Base-by-base conservation (phyloP, 371 early-diverging fungal species). In the Syncephalastrum racemosum region DNA sequence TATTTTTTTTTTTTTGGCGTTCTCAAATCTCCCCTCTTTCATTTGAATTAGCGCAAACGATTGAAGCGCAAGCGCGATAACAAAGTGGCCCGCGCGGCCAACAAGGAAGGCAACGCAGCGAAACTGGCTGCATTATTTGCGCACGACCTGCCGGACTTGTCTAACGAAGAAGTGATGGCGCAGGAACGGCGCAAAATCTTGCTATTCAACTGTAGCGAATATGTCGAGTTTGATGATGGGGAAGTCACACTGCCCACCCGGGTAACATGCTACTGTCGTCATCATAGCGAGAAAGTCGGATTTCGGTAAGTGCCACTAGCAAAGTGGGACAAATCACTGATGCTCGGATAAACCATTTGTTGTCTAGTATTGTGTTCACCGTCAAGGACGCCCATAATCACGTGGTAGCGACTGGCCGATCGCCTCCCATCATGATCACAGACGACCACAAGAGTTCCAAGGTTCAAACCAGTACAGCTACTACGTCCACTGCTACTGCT, bases 361-460 rank as follows among this genome's bases (percentile, higher is more conserved):
- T 43, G 19, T 55, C 25, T 54, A 78, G 80, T 60, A 67, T 93
- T 54, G 84, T 84, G 44, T 85, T 91, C 63, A 77, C 82, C 41
- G 66, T 88, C 50, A 75, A 75, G 18, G 89, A 92, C 60, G 53
- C 67, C 52, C 68, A 67, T 46, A 79, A 81, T 53, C 71, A 75
- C 45, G 82, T 86, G 42, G 66, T 91, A 23, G 88, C 87, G 14
- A 83, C 84, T 16, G 90, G 88, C 16, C 68, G 88, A 24, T 89
- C 92, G 31, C 88, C 92, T 19, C 90, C 93, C 2, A 89, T 93
- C 43, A 81, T 93, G 83, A 91, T 93, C 54, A 93, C 93, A 8
- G 93, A 93, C 62, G 93, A 93, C 67, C 93, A 93, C 77, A 93
- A 93, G 68, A 87, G 89, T 18, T 77, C 80, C 22, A 89, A 90